A percentile compares a stretch with the other conserved stretches of the same genome.
phyloP scores from a whole-genome alignment of 192 early-diverging fungal genomes.

The Coemansia sp. region DNA sequence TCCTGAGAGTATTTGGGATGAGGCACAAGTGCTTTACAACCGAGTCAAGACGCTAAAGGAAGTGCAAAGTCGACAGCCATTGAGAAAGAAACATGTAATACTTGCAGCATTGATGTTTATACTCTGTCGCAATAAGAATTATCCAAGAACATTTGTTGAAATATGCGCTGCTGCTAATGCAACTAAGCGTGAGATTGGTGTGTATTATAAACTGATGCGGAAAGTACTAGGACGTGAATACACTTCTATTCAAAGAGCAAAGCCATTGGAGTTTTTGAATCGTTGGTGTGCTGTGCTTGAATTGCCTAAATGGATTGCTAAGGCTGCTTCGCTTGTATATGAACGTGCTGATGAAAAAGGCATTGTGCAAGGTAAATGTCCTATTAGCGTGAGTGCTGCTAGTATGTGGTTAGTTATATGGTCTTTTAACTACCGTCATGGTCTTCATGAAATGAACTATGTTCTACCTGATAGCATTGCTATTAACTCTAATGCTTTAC shows the following conservation, averaged over 20 bases:
- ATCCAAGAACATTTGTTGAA: conserved; percentile 64
- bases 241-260: conserved; percentile 49
- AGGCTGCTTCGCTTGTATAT: conserved; percentile 56
- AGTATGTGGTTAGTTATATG: conserved; percentile 62
- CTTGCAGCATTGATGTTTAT: conserved; percentile 63
- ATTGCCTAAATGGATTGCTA: conserved; percentile 55
- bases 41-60: conserved; percentile 60
- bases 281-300: conserved; percentile 62
- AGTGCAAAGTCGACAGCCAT: conserved; percentile 66
- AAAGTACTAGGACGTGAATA: conserved; percentile 56
- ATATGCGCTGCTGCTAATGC: conserved; percentile 62
- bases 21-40: conserved; percentile 54
- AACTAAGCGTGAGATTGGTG: conserved; percentile 61
- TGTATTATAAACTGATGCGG: conserved; percentile 65
- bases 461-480: conserved; percentile 12
- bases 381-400: conserved; percentile 63
- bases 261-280: conserved; percentile 42
- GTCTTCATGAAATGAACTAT: conserved; percentile 12
- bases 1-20: conserved; percentile 32
- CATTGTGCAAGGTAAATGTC: conserved; percentile 64
- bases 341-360: conserved; percentile 60
- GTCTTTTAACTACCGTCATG: conserved; percentile 58
- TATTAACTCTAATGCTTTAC: conserved; percentile 33
- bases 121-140: conserved; percentile 58
- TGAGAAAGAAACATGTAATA: conserved; percentile 62